Percentiles rank a stretch among this genome's conserved stretches.
Conservation (phyloP, 2,329 filamentous ascomycete genomes). For the Colletotrichum sp. region DNA sequence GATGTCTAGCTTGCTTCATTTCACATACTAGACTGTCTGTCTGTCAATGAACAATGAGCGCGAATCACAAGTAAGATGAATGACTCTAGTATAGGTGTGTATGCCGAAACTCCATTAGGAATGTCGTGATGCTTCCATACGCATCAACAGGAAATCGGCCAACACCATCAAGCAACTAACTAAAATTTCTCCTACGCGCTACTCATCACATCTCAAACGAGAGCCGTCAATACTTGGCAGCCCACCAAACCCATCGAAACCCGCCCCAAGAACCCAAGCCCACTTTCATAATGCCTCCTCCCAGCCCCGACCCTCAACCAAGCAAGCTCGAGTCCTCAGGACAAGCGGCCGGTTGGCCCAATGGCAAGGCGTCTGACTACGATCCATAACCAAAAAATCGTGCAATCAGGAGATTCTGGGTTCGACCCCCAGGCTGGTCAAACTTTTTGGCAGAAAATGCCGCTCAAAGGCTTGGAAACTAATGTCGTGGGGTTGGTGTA, state of each 20-base stretch:
- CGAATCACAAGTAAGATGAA: accelerated
- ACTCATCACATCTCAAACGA: not conserved
- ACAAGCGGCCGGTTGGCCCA: constrained; percentile 32
- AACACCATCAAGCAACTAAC: not conserved
- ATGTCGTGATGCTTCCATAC: not conserved
- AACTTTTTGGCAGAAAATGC: not conserved
- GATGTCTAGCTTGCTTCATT: accelerated
- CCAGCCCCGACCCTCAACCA: not conserved
- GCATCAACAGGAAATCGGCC: accelerated
- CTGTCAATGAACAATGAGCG: accelerated
- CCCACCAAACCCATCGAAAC: not conserved
- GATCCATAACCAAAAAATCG: constrained; percentile 18
- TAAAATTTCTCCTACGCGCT: not conserved
- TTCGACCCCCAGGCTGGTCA: constrained; percentile 22
- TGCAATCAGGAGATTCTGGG: constrained; percentile 21
- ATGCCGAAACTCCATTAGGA: not conserved
- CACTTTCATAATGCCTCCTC: not conserved
- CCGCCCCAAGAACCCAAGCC: not conserved
- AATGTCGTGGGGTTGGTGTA: not conserved
- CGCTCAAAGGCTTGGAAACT: not conserved
- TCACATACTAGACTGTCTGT: not conserved
- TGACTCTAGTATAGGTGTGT: not conserved
- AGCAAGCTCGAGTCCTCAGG: not conserved
- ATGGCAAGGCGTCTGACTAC: constrained; percentile 50
- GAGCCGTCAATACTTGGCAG: not conserved